Evolutionary conservation across 2,329 filamentous ascomycete species (phyloP).

Genomic region (Talaromyces amestolkiae): DNA sequence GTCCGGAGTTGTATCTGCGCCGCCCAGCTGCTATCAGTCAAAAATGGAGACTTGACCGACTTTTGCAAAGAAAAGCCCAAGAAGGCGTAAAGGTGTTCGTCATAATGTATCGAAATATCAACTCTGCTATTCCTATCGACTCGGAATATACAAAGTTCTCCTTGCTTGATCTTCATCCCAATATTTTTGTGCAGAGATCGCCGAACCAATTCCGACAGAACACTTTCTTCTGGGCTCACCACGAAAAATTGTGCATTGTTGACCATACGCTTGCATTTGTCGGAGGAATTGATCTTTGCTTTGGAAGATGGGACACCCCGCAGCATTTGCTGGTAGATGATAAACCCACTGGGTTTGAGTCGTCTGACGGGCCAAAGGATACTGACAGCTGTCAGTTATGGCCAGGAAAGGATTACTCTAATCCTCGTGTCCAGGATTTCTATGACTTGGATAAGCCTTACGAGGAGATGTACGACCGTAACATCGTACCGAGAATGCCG

Average conservation of each 20-base stretch:
- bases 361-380: constrained; percentile 72
- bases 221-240: constrained; percentile 98
- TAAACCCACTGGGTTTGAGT: constrained; percentile 91
- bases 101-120: constrained; percentile 96
- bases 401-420: constrained; percentile 98
- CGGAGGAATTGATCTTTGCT: constrained; percentile 93
- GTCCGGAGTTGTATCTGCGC: constrained; percentile 91
- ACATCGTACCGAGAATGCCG: constrained; percentile 86
- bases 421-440: constrained; percentile 92
- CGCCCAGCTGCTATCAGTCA: constrained; percentile 93
- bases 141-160: constrained; percentile 98
- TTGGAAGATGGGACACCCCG: constrained; percentile 95
- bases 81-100: constrained; percentile 98
- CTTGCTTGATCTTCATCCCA: constrained; percentile 88
- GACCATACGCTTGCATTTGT: constrained; percentile 96
- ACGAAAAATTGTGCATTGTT: constrained; percentile 96
- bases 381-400: constrained; percentile 91
- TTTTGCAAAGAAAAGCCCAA: constrained; percentile 87
- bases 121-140: constrained; percentile 94
- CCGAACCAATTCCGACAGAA: constrained; percentile 98
- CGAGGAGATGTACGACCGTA: constrained; percentile 97
- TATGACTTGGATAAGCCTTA: constrained; percentile 90
- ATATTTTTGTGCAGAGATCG: constrained; percentile 92
- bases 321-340: constrained; percentile 89
- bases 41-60: constrained; percentile 91